These are phyloP conservation scores for Cucumis hystrix DNA, from an alignment of 306 rosid species.

Conservation along the genomic window DNA sequence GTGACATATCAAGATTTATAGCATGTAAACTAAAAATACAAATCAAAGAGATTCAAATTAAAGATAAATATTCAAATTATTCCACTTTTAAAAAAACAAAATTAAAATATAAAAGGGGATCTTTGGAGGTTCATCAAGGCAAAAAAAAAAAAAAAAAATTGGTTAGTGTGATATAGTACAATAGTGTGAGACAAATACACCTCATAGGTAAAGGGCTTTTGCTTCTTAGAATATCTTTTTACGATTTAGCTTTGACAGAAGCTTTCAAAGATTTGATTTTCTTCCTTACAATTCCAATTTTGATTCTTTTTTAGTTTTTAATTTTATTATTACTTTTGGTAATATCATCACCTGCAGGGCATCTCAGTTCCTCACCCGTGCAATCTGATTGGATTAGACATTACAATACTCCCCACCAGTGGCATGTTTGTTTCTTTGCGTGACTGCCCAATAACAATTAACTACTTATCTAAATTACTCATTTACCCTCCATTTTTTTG, in stretches of 20 bases:
- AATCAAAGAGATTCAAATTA: not conserved
- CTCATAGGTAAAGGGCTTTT: conserved; percentile 8
- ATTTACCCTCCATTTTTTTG: not conserved
- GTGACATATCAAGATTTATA: not conserved
- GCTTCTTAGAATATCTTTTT: conserved; percentile 2
- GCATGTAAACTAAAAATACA: not conserved
- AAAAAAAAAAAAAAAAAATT: not conserved
- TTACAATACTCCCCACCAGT: not conserved
- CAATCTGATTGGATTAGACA: conserved; percentile 26
- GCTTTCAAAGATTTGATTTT: conserved; percentile 20
- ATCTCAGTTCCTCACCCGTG: conserved; percentile 20
- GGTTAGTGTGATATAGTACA: not conserved
- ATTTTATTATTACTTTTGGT: not conserved
- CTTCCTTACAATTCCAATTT: conserved; percentile 34
- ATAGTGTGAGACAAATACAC: conserved; percentile 1
- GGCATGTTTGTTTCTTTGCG: not conserved
- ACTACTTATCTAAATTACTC: not conserved
- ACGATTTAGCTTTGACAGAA: conserved; percentile 14
- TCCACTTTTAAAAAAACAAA: not conserved
- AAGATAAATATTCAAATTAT: conserved; percentile 5
- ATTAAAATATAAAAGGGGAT: not conserved
- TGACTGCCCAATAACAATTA: not conserved
- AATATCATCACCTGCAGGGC: conserved; percentile 6
- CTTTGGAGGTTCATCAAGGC: not conserved
- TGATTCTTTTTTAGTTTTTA: conserved; percentile 3